phyloP scores from a whole-genome alignment of 148 eudicot genomes.

The Hydrangea macrophylla region DNA sequence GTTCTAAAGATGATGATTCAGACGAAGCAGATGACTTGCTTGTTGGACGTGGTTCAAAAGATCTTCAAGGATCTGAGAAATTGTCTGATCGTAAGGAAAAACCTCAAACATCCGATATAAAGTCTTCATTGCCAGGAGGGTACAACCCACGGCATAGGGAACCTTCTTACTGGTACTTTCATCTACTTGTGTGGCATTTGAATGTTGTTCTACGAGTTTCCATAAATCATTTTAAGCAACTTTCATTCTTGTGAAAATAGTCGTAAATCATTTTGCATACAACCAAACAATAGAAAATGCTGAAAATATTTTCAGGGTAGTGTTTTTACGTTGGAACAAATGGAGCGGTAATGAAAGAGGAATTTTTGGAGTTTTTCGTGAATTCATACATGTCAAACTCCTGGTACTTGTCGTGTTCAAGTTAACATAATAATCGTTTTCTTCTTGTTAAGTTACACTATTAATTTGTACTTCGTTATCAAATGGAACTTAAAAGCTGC shows the following conservation, averaged over 20 bases:
- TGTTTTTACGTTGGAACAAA: too few relatives aligned
- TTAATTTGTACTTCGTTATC: background rate
- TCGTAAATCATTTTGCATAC: too few relatives aligned
- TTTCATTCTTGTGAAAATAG: background rate
- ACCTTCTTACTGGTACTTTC: constrained; percentile 74
- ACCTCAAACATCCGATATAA: constrained; percentile 23
- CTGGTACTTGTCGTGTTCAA: too few relatives aligned
- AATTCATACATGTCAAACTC: too few relatives aligned
- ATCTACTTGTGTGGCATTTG: constrained; percentile 4
- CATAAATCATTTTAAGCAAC: background rate
- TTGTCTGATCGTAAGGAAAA: constrained; percentile 30
- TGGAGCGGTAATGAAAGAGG: too few relatives aligned
- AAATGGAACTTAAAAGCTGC: background rate
- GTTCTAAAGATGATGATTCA: constrained; percentile 52
- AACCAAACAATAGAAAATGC: too few relatives aligned
- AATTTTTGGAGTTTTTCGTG: too few relatives aligned
- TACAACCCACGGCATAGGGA: constrained; percentile 89
- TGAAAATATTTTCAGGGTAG: too few relatives aligned
- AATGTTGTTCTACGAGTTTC: background rate
- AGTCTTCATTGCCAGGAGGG: constrained; percentile 58
- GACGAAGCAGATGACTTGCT: constrained; percentile 47
- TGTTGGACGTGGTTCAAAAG: constrained; percentile 24
- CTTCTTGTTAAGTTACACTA: background rate
- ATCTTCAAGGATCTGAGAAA: constrained; percentile 24
- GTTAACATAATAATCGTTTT: background rate